A percentile compares a stretch with the other conserved stretches of the same genome.
These are phyloP conservation scores for Neostapfia colusana DNA, from an alignment of 176 grass and related monocot species.

Conservation along the genomic window DNA sequence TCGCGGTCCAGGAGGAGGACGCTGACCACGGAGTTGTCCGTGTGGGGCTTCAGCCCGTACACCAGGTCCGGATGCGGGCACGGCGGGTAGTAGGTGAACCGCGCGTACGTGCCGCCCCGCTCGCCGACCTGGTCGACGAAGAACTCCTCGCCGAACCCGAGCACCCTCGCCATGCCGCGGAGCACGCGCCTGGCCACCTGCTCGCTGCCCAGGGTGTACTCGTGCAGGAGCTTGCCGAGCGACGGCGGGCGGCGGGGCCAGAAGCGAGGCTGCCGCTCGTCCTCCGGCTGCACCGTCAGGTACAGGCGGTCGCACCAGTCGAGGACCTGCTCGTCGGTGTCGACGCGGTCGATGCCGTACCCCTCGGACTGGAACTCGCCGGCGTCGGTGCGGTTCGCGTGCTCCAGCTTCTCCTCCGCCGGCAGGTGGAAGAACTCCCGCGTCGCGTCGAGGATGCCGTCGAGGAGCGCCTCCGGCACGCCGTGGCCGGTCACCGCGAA, in stretches of 20 bases:
- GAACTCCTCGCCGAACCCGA: conserved; percentile 35
- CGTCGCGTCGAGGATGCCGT: conserved; percentile 31
- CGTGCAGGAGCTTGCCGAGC: conserved; percentile 38
- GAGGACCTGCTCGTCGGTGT: conserved; percentile 41
- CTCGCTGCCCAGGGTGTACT: conserved; percentile 34
- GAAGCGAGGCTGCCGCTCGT: conserved; percentile 18
- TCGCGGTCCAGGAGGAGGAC: conserved; percentile 51
- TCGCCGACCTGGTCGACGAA: conserved; percentile 47
- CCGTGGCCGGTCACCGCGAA: conserved; percentile 51
- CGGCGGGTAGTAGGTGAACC: conserved; percentile 59
- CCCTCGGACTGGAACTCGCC: conserved; percentile 51
- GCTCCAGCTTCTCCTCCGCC: conserved; percentile 39
- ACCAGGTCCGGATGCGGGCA: conserved; percentile 61
- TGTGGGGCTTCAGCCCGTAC: conserved; percentile 65
- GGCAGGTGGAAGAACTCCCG: conserved; percentile 62
- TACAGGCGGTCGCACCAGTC: conserved; percentile 61
- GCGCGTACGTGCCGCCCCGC: not conserved
- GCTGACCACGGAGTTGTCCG: conserved; percentile 63
- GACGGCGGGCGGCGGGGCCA: conserved; percentile 40
- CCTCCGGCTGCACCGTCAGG: conserved; percentile 49
- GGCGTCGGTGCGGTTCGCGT: conserved; percentile 39
- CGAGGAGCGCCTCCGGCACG: conserved; percentile 37
- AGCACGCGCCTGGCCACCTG: conserved; percentile 32
- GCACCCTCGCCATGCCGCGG: conserved; percentile 33
- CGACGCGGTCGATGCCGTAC: conserved; percentile 59